A percentile compares a stretch with the other conserved stretches of the same genome.
phyloP scores from a whole-genome alignment of 2,329 filamentous ascomycete genomes.

The Dactylonectria macrodidyma region DNA sequence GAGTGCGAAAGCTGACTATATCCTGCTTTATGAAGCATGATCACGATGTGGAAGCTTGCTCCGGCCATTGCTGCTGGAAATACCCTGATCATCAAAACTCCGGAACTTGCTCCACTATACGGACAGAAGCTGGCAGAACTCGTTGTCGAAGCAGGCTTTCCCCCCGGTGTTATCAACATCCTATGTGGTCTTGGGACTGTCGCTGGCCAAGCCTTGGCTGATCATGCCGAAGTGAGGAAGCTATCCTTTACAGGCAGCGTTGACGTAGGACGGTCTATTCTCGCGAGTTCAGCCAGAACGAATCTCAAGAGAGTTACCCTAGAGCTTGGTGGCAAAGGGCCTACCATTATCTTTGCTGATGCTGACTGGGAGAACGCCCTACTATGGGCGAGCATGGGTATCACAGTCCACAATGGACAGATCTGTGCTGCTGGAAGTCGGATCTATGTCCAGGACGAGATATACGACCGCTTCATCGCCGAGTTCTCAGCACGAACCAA shows the following conservation, averaged over 20 bases:
- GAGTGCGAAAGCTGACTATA: no score
- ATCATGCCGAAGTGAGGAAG: slow-evolving; percentile 77
- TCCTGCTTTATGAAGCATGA: slow-evolving; percentile 23
- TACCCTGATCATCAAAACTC: slow-evolving; percentile 72
- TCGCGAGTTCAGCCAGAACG: slow-evolving; percentile 75
- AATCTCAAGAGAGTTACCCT: slow-evolving; percentile 85
- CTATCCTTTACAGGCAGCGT: slow-evolving; percentile 83
- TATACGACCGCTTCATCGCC: slow-evolving; percentile 73
- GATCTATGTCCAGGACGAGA: slow-evolving; percentile 69
- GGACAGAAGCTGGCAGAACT: slow-evolving; percentile 74
- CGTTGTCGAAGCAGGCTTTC: slow-evolving; percentile 80
- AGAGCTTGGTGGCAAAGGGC: slow-evolving; percentile 80
- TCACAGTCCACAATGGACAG: slow-evolving; percentile 70
- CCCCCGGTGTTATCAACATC: slow-evolving; percentile 81
- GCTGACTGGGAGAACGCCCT: slow-evolving; percentile 74
- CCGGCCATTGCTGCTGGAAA: slow-evolving; percentile 75
- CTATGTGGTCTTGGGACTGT: slow-evolving; percentile 77
- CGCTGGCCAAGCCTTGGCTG: slow-evolving; percentile 76
- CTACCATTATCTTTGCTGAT: slow-evolving; percentile 72
- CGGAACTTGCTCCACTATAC: slow-evolving; percentile 74
- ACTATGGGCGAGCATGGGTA: slow-evolving; percentile 58
- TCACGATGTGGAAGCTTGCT: slow-evolving; percentile 68
- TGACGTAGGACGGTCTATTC: slow-evolving; percentile 78
- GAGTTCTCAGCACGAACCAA: slow-evolving; percentile 60
- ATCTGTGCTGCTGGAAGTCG: slow-evolving; percentile 73